Conservation (phyloP, 2,329 filamentous ascomycete species). For the Diaporthe capsici region DNA sequence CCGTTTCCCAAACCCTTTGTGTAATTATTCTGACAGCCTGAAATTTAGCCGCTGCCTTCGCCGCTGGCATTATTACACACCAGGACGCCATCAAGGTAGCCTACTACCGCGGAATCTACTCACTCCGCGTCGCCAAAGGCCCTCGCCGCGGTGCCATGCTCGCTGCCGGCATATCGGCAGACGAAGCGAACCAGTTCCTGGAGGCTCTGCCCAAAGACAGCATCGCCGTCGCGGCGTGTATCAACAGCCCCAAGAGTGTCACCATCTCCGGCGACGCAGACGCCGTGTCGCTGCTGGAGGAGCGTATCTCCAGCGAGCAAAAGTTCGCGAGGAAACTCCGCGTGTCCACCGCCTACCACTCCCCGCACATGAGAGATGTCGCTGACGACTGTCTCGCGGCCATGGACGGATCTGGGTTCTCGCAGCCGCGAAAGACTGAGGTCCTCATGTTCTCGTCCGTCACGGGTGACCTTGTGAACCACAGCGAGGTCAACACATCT, state of each 20-base stretch:
- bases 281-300: slow-evolving; percentile 40
- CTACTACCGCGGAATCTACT: slow-evolving; percentile 6
- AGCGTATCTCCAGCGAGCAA: slow-evolving; percentile 36
- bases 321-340: slow-evolving; percentile 45
- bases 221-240: slow-evolving; percentile 39
- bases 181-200: neutral
- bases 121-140: neutral
- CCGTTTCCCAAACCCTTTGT: neutral
- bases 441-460: slow-evolving; percentile 15
- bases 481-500: neutral
- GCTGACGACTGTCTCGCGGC: slow-evolving; percentile 45
- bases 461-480: neutral
- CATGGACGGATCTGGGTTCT: slow-evolving; percentile 21
- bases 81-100: slow-evolving; percentile 21
- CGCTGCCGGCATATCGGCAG: neutral
- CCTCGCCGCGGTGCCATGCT: slow-evolving; percentile 19
- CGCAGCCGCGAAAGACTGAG: slow-evolving; percentile 2
- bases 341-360: slow-evolving; percentile 48
- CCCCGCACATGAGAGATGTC: slow-evolving; percentile 51
- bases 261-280: slow-evolving; percentile 46
- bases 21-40: neutral
- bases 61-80: neutral
- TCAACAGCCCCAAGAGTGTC: slow-evolving; percentile 45
- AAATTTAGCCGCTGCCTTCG: slow-evolving; percentile 25
- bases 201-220: neutral